A percentile compares a stretch with the other conserved stretches of the same genome.
These are phyloP conservation scores for Staphylotrichum tortipilum DNA, from an alignment of 495 filamentous ascomycete genomes.

Conservation along the genomic window DNA sequence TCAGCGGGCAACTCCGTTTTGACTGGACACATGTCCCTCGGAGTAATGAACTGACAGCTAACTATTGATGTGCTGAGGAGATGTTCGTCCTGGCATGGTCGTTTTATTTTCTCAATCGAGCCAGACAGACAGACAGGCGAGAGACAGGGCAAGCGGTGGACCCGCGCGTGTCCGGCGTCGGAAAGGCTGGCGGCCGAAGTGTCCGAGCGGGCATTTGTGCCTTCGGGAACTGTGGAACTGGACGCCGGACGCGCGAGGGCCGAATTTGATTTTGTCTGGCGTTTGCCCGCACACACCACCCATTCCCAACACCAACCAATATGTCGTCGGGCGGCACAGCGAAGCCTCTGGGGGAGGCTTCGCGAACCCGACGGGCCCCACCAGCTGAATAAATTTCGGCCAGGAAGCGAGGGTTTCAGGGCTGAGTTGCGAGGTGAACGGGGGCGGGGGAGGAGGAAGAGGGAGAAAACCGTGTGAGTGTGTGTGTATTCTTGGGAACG, in stretches of 20 bases:
- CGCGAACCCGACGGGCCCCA: no score
- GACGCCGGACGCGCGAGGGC: conserved; percentile 1
- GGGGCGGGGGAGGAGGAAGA: not conserved
- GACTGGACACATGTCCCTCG: no score
- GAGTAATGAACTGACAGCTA: no score
- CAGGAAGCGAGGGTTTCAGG: no score
- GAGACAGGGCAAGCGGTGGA: no score
- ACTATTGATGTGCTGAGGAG: no score
- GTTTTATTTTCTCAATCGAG: no score
- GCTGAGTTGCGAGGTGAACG: not conserved
- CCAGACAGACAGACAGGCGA: no score
- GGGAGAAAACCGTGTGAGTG: not conserved
- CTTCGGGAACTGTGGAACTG: conserved; percentile 13
- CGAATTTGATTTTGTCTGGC: conserved; percentile 3
- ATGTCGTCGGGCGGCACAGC: no score
- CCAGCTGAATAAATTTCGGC: not conserved
- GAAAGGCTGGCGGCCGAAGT: conserved; percentile 7
- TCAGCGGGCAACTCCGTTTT: no score
- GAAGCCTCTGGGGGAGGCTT: no score
- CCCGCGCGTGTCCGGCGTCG: not conserved
- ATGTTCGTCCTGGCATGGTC: no score
- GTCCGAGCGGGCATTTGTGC: conserved; percentile 6
- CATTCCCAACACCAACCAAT: not conserved
- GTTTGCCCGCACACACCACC: not conserved
- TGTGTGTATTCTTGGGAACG: not conserved